A percentile compares a stretch with the other conserved stretches of the same genome.
These are phyloP conservation scores for Pyrenophora teres DNA, from an alignment of 2,329 filamentous ascomycete species.

Conservation along the genomic window DNA sequence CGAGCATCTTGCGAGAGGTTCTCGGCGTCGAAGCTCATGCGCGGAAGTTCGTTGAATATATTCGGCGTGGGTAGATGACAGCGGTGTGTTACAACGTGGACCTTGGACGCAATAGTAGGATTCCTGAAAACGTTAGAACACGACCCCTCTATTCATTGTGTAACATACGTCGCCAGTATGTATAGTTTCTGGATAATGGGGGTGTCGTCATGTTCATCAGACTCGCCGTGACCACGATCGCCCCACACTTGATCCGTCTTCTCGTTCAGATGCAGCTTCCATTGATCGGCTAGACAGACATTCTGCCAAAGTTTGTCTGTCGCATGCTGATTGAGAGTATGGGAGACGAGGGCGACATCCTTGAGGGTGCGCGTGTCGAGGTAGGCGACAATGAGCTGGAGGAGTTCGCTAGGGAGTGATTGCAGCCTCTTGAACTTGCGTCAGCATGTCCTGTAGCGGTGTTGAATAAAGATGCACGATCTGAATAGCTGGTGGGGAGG, in stretches of 20 bases:
- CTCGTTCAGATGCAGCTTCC: constrained; percentile 31
- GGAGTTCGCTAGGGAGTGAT: constrained; percentile 50
- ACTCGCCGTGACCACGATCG: constrained; percentile 20
- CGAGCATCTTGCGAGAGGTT: constrained; percentile 49
- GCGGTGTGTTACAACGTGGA: constrained; percentile 51
- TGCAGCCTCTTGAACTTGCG: constrained; percentile 24
- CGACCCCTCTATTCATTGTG: neutral
- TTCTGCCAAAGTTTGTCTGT: constrained; percentile 49
- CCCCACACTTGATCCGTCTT: constrained; percentile 16
- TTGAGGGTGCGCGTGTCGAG: constrained; percentile 40
- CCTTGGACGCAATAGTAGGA: constrained; percentile 49
- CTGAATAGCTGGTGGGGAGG: too few species aligned
- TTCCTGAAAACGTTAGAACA: constrained; percentile 37
- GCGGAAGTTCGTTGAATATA: constrained; percentile 52
- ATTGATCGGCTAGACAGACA: constrained; percentile 49
- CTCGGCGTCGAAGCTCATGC: constrained; percentile 46
- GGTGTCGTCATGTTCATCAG: constrained; percentile 48
- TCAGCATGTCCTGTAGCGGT: constrained; percentile 3
- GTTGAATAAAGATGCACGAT: neutral
- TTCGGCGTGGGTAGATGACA: constrained; percentile 54
- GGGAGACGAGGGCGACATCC: constrained; percentile 42
- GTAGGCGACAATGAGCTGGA: constrained; percentile 47
- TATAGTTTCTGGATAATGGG: constrained; percentile 51
- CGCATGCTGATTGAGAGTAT: constrained; percentile 44
- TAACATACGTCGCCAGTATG: constrained; percentile 46